Evolutionary conservation across 2,329 filamentous ascomycete species (phyloP).

Genomic region (Daldinia sp.): DNA sequence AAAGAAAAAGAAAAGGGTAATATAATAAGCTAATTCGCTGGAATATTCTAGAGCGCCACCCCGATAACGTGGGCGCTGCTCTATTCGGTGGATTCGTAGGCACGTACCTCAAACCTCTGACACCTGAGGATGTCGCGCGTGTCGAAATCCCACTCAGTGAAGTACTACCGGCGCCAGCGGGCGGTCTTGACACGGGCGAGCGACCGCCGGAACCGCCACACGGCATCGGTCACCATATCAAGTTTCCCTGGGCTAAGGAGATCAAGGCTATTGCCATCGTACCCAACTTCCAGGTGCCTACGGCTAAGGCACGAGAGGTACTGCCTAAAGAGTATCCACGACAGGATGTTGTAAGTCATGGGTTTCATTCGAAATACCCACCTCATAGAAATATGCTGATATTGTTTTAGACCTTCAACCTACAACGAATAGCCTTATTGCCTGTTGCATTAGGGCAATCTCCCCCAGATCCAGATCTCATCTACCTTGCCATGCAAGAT

Average conservation of each 20-base stretch:
- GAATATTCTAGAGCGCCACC: conserved; percentile 73
- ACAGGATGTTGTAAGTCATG: conserved; percentile 75
- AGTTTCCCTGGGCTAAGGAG: conserved; percentile 90
- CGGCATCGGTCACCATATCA: conserved; percentile 95
- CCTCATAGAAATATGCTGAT: conserved; percentile 25
- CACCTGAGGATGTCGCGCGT: conserved; percentile 86
- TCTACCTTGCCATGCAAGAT: conserved; percentile 98
- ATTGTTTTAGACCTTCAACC: conserved; percentile 77
- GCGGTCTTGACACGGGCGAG: conserved; percentile 88
- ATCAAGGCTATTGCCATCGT: conserved; percentile 98
- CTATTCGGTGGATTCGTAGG: conserved; percentile 97
- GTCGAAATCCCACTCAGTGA: conserved; percentile 95
- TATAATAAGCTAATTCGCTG: conserved; percentile 24
- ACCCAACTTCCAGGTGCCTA: conserved; percentile 94
- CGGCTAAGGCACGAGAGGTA: conserved; percentile 86
- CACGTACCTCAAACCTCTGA: conserved; percentile 92
- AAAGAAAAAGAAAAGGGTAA: no score
- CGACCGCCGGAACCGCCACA: conserved; percentile 87
- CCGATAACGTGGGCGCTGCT: conserved; percentile 93
- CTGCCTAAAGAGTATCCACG: conserved; percentile 82
- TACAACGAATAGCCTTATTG: conserved; percentile 90
- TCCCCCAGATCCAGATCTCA: conserved; percentile 90
- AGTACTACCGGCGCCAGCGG: conserved; percentile 88
- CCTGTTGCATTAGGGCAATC: conserved; percentile 89
- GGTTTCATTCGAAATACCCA: not conserved